Evolutionary conservation across 1,139 yeast species (phyloP), one percentile per base, ranked within the genome.

Genomic region (Zygotorulaspora mrakii): DNA sequence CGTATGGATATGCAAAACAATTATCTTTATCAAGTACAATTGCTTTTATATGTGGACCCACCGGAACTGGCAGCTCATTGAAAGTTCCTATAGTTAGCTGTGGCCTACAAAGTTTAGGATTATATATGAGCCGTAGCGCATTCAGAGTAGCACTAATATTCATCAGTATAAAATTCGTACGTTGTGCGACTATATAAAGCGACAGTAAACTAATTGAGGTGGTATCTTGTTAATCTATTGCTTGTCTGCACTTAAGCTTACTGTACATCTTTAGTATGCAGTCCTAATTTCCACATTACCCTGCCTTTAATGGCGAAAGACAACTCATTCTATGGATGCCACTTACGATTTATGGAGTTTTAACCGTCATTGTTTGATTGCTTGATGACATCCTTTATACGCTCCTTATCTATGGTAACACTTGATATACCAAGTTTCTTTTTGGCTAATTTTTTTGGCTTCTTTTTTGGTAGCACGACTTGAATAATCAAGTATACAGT

Each of bases 21-120:
- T 91, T 94, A 64, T 91, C 99, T 61, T 94, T 91, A 60, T 91
- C 99, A 20, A 91, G 69, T 0, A 91, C 94, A 2, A 91, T 74
- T 0, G 94, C 96, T 51, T 77, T 82, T 46, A 88, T 83, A 9
- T 62, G 59, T 8, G 59, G 50, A 2, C 69, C 66, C 8, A 74
- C 56, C 17, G 82, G 82, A 9, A 77, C 47, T 0, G 71, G 64
- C 17, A 74, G 54, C 42, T 81, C 77, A 54, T 77, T 82, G 59
- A 91, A 89, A 0, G 81, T 78, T 16, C 78, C 64, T 7, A 82
- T 72, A 0, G 77, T 69, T 13, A 77, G 39, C 35, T 80, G 84
- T 0, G 96, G 96, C 21, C 81, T 59, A 49, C 89, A 79, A 24
- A 84, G 64, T 17, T 76, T 66, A 0, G 96, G 96, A 45, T 74